Evolutionary conservation across 225 moss, liverwort and hornwort species (phyloP).

Genomic region (Polytrichum commune): DNA sequence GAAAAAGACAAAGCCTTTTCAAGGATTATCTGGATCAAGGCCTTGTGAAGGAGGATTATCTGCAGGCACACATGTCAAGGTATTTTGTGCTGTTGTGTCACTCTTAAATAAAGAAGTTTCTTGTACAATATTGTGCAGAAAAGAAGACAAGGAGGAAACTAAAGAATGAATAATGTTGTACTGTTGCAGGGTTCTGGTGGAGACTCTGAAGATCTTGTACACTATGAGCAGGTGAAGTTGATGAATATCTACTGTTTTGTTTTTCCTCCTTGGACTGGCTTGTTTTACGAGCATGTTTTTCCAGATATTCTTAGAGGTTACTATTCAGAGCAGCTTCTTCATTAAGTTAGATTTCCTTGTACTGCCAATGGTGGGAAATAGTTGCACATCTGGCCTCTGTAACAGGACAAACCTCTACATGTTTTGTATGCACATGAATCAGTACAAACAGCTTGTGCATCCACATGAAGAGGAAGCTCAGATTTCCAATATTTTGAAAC

Average conservation of each 20-base stretch:
- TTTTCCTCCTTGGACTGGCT: background rate
- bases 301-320: background rate
- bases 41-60: conserved; percentile 43
- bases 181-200: conserved; percentile 25
- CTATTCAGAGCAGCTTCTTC: background rate
- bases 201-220: conserved; percentile 26
- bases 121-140: background rate
- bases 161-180: conserved; percentile 2
- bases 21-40: conserved; percentile 36
- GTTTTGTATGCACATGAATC: no score
- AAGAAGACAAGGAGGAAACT: background rate
- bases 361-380: no score
- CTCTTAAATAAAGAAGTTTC: background rate
- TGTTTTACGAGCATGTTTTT: background rate
- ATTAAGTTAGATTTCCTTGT: background rate
- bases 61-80: conserved; percentile 22
- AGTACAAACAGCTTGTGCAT: no score
- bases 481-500: no score
- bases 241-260: background rate
- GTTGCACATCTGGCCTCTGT: no score
- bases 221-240: conserved; percentile 45
- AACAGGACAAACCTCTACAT: no score
- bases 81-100: conserved; percentile 8
- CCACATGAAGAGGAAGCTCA: no score
- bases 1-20: conserved; percentile 66